phyloP scores from a whole-genome alignment of 2,329 filamentous ascomycete species.

The Aspergillus oerlinghausenensis region DNA sequence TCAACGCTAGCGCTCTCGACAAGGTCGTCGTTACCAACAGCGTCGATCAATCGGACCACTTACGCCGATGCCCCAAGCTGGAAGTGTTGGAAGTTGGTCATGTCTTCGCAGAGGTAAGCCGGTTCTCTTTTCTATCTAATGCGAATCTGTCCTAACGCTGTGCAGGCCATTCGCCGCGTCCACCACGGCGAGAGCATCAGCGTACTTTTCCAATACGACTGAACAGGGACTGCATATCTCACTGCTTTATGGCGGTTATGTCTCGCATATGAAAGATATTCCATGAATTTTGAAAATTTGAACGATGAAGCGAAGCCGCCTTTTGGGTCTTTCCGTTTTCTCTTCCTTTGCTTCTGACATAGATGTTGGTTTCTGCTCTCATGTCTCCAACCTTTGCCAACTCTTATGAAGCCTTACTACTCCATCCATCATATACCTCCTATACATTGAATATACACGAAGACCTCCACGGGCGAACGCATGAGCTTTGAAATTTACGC shows the following conservation, averaged over 20 bases:
- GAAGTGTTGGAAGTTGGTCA: slow-evolving; percentile 85
- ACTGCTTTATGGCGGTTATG: slow-evolving; percentile 4
- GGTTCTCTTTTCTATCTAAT: slow-evolving; percentile 4
- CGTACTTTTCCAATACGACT: slow-evolving; percentile 85
- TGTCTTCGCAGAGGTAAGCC: slow-evolving; percentile 77
- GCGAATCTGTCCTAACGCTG: slow-evolving; percentile 24
- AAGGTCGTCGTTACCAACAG: slow-evolving; percentile 95
- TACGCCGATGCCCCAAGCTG: slow-evolving; percentile 73
- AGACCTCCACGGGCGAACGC: neutral
- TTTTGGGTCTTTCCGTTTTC: neutral
- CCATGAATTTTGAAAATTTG: neutral
- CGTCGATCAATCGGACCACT: slow-evolving; percentile 81
- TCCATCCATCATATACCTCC: neutral
- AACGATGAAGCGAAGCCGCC: neutral
- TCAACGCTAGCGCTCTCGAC: slow-evolving; percentile 89
- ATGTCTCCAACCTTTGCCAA: neutral
- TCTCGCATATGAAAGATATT: slow-evolving; percentile 5
- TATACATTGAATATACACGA: neutral
- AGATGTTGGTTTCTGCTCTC: neutral
- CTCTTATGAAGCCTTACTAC: neutral
- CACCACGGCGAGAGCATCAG: slow-evolving; percentile 98
- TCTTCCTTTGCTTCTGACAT: neutral
- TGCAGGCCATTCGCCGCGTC: slow-evolving; percentile 78
- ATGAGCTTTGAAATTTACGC: neutral
- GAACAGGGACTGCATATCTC: slow-evolving; percentile 15